These are phyloP conservation scores for Coprinopsis strossmayeri DNA, from an alignment of 768 basidiomycete genomes.

Conservation along the genomic window DNA sequence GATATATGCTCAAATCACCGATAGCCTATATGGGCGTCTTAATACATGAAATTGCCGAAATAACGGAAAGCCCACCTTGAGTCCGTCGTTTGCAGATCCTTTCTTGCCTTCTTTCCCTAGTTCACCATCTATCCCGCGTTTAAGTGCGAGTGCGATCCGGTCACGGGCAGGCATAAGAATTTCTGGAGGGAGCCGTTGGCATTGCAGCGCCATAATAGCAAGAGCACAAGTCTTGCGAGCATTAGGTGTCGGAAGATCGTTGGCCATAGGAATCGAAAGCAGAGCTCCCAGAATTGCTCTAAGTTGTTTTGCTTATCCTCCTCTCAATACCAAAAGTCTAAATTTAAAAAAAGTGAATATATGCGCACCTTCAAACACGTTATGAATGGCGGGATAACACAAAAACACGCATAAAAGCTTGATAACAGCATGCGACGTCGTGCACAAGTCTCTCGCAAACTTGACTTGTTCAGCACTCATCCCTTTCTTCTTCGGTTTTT, in stretches of 20 bases:
- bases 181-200: slow-evolving; percentile 56
- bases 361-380: slow-evolving; percentile 53
- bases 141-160: slow-evolving; percentile 64
- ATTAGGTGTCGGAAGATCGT: slow-evolving; percentile 70
- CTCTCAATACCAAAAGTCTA: slow-evolving; percentile 7
- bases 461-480: slow-evolving; percentile 76
- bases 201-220: slow-evolving; percentile 68
- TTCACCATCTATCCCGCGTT: slow-evolving; percentile 76
- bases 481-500: slow-evolving; percentile 46
- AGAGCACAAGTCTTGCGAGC: slow-evolving; percentile 82
- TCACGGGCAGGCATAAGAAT: slow-evolving; percentile 58
- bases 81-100: slow-evolving; percentile 70
- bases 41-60: slow-evolving; percentile 2
- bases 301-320: slow-evolving; percentile 55
- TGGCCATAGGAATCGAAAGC: slow-evolving; percentile 66
- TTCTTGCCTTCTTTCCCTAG: slow-evolving; percentile 88
- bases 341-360: slow-evolving; percentile 7
- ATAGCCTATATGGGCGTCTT: slow-evolving; percentile 46
- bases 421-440: slow-evolving; percentile 63
- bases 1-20: slow-evolving; percentile 58
- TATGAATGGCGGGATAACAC: slow-evolving; percentile 50
- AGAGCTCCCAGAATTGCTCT: slow-evolving; percentile 53
- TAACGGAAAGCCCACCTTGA: slow-evolving; percentile 46
- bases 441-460: slow-evolving; percentile 73
- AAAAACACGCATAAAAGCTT: slow-evolving; percentile 58